Base-by-base conservation (phyloP, 306 rosid species). In the Fagus crenata region DNA sequence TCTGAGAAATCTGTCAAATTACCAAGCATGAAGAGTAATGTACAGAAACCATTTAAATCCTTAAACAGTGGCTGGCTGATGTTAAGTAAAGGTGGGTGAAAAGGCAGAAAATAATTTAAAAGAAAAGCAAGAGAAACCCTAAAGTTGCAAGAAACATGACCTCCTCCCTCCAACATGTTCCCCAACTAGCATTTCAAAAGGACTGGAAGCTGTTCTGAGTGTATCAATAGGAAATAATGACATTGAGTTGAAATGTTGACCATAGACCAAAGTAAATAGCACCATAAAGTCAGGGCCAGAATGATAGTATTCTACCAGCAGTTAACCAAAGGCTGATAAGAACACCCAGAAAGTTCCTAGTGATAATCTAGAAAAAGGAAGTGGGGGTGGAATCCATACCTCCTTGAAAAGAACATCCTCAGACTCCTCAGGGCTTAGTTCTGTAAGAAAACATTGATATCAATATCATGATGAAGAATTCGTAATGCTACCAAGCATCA, bases 371-470 rank as follows among this genome's bases (percentile, higher is more conserved):
- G 28, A 0, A 22, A 22, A 22, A 22, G 28, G 28, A 22, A 22
- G 28, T 22, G 28, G 28, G 28, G 28, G 28, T 0, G 28, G 28
- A 22, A 22, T 22, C 7, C 84, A 73, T 72, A 92, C 97, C 95
- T 92, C 95, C 87, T 95, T 95, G 86, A 95, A 95, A 81, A 95
- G 98, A 90, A 95, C 97, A 82, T 95, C 98, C 73, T 95, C 98
- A 43, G 97, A 90, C 82, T 95, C 98, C 87, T 95, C 98, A 3
- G 93, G 89, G 80, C 98, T 95, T 84, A 95, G 74, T 73, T 95
- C 98, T 95, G 90, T 82, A 81, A 83, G 63, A 73, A 79, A 77
- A 83, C 39, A 72, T 65, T 63, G 35, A 60, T 42, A 79, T 53
- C 46, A 37, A 28, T 53, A 79, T 58, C 60, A 18, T 56, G 56